These are phyloP conservation scores for Mycena rosella DNA, from an alignment of 768 basidiomycete species.

Conservation along the genomic window DNA sequence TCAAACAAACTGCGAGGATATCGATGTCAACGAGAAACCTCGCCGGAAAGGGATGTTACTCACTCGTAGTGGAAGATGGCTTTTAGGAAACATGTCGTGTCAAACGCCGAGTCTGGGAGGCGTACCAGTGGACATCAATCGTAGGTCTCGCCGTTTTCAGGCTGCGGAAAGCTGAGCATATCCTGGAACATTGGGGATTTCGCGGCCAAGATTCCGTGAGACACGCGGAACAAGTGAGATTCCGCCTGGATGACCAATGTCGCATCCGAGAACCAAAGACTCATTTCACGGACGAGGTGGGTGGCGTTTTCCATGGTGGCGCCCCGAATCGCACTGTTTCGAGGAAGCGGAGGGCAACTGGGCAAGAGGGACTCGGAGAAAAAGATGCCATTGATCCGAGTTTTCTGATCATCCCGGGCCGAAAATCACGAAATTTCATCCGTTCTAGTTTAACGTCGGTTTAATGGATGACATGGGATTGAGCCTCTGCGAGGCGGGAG, in stretches of 20 bases:
- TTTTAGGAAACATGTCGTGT: constrained; percentile 1
- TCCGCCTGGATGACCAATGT: constrained; percentile 1
- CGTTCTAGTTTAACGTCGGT: no score
- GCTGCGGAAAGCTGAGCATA: constrained; percentile 12
- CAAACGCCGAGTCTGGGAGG: not conserved
- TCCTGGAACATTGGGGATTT: constrained; percentile 1
- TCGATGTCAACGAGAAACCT: not conserved
- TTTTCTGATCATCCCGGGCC: no score
- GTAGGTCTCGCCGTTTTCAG: not conserved
- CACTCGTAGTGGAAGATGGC: constrained; percentile 19
- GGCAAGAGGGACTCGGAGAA: no score
- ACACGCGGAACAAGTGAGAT: not conserved
- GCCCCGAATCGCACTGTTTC: no score
- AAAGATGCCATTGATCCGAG: no score
- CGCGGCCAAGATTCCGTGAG: not conserved
- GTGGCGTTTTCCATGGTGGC: no score
- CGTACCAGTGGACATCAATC: constrained; percentile 9
- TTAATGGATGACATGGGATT: no score
- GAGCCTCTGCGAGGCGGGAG: no score
- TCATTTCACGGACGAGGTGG: no score
- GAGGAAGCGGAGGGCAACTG: no score
- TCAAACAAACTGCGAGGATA: constrained; percentile 6
- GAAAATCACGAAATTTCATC: no score
- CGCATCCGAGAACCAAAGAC: constrained; percentile 4
- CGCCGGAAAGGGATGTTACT: not conserved